These are phyloP conservation scores for Mrakia frigida DNA, from an alignment of 768 basidiomycete species.

Conservation along the genomic window DNA sequence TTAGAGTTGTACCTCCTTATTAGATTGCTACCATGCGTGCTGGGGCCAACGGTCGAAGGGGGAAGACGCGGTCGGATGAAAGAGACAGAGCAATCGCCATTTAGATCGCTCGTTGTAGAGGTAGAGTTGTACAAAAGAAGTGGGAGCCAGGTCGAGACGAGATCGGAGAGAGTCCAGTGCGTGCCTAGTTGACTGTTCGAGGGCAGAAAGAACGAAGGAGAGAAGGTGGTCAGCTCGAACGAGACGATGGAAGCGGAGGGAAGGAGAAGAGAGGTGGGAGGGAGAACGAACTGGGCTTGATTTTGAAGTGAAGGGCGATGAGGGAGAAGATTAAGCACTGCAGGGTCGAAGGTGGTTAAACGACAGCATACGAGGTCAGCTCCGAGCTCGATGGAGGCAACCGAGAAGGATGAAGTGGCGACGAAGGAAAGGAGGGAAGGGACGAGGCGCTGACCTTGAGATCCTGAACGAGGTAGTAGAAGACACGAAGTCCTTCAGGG, in stretches of 20 bases:
- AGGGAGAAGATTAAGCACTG: slow-evolving; percentile 97
- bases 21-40: background rate
- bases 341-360: background rate
- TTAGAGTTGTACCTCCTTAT: background rate
- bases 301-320: slow-evolving; percentile 99
- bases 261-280: background rate
- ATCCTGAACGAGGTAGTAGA: slow-evolving; percentile 98
- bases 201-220: background rate
- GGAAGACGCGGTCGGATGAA: too few relatives aligned
- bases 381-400: background rate
- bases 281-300: slow-evolving; percentile 77
- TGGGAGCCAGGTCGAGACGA: background rate
- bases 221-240: background rate
- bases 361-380: background rate
- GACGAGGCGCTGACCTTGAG: slow-evolving; percentile 61
- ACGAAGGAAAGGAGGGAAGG: background rate
- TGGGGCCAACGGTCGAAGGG: too few relatives aligned
- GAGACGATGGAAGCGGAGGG: background rate
- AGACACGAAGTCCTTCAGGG: slow-evolving; percentile 92
- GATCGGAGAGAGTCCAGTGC: background rate
- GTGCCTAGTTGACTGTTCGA: background rate
- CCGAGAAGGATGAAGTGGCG: background rate
- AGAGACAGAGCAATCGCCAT: background rate
- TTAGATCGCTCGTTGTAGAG: background rate
- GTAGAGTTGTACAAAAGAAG: background rate